Evolutionary conservation across 1,139 yeast genomes (phyloP).

Genomic region (Taphrina populina): DNA sequence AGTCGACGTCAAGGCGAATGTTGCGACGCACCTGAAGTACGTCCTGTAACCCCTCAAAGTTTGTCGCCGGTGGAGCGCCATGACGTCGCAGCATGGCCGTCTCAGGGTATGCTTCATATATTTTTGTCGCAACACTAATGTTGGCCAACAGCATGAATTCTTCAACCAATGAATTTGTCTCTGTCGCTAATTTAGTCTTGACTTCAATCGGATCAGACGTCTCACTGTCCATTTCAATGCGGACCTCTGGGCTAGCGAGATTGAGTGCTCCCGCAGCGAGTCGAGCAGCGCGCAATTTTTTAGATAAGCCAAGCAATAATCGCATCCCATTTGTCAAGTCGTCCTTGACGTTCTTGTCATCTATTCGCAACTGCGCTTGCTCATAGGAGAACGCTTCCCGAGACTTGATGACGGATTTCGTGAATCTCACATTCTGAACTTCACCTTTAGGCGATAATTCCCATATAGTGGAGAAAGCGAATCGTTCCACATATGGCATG

Average conservation of each 20-base stretch:
- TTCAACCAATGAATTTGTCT: constrained; percentile 93
- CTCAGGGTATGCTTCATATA: constrained; percentile 90
- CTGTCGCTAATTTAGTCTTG: constrained; percentile 81
- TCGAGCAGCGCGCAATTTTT: constrained; percentile 78
- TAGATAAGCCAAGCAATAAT: constrained; percentile 70
- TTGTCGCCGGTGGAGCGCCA: constrained; percentile 91
- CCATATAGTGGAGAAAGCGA: constrained; percentile 95
- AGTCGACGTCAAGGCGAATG: constrained; percentile 72
- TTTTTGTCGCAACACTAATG: constrained; percentile 89
- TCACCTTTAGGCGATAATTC: constrained; percentile 84
- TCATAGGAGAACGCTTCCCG: constrained; percentile 95
- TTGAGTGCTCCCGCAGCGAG: constrained; percentile 94
- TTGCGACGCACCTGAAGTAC: constrained; percentile 79
- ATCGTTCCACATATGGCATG: constrained; percentile 92
- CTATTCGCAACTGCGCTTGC: constrained; percentile 87
- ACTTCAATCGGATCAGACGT: constrained; percentile 96
- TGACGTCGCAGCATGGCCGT: constrained; percentile 97
- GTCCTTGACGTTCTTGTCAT: constrained; percentile 72
- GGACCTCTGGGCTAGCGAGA: constrained; percentile 96
- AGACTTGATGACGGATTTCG: constrained; percentile 86
- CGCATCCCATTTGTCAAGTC: constrained; percentile 90
- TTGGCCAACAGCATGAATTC: constrained; percentile 98
- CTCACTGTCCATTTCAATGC: constrained; percentile 94
- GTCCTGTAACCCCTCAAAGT: constrained; percentile 83
- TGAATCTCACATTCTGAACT: constrained; percentile 74